A percentile compares a stretch with the other conserved stretches of the same genome.
These are phyloP conservation scores for Kandelia obovata DNA, from an alignment of 345 rosid species.

Conservation along the genomic window DNA sequence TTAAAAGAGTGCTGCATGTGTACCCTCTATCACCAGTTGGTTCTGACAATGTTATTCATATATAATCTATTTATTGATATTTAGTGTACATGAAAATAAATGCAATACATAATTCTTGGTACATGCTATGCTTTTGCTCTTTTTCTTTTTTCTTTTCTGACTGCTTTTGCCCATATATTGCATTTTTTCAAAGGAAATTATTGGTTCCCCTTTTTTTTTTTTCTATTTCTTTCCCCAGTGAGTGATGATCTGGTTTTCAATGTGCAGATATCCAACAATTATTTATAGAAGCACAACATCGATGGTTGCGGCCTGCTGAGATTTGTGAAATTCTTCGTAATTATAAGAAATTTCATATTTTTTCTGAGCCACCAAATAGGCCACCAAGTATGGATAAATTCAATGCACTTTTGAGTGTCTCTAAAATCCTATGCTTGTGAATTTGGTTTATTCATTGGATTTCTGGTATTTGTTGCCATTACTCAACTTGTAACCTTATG, in stretches of 20 bases:
- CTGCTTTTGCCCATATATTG: neutral
- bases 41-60: neutral
- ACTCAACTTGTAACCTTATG: too few species aligned
- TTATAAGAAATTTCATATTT: slow-evolving; percentile 67
- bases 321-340: slow-evolving; percentile 89
- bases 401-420: too few species aligned
- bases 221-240: neutral
- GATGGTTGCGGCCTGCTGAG: slow-evolving; percentile 96
- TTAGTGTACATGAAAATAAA: too few species aligned
- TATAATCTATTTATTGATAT: too few species aligned
- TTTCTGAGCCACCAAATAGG: slow-evolving; percentile 64
- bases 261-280: slow-evolving; percentile 40
- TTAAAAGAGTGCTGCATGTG: neutral
- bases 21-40: neutral
- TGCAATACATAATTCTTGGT: too few species aligned
- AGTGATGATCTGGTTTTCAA: neutral
- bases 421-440: too few species aligned
- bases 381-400: slow-evolving; percentile 57
- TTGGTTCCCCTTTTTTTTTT: neutral
- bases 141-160: neutral
- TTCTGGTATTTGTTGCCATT: too few species aligned
- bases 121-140: neutral
- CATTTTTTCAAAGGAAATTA: neutral
- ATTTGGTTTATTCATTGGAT: too few species aligned
- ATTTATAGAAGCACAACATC: slow-evolving; percentile 66